Conservation (phyloP, 441 rosid genomes). For the Isatis lusitanica region DNA sequence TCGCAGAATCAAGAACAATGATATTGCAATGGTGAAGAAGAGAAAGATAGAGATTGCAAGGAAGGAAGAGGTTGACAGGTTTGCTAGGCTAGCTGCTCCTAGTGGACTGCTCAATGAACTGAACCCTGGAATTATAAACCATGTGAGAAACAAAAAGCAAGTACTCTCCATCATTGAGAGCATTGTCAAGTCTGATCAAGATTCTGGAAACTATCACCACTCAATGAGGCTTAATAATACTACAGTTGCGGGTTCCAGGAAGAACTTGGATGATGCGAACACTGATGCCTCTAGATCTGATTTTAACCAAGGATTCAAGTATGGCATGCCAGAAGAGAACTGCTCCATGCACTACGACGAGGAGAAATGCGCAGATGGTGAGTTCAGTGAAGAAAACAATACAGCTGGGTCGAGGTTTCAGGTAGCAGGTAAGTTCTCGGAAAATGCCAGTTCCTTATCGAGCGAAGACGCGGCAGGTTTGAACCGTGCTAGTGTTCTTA, state of each 20-base stretch:
- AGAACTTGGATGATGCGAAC: conserved; percentile 20
- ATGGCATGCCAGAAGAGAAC: conserved; percentile 34
- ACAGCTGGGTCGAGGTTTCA: conserved; percentile 47
- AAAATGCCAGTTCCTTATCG: conserved; percentile 49
- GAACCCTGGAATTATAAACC: conserved; percentile 93
- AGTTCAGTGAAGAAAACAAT: conserved; percentile 42
- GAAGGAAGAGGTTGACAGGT: conserved; percentile 79
- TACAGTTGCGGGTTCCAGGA: conserved; percentile 32
- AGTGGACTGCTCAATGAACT: conserved; percentile 84
- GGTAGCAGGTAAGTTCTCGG: conserved; percentile 46
- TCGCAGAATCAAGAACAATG: conserved; percentile 54
- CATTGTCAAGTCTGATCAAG: conserved; percentile 60
- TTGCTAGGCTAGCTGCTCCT: conserved; percentile 86
- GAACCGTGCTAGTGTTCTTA: conserved; percentile 56
- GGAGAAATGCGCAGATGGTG: conserved; percentile 38
- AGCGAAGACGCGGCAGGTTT: conserved; percentile 51
- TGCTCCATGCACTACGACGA: conserved; percentile 25
- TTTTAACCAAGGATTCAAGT: conserved; percentile 38
- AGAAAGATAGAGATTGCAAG: conserved; percentile 75
- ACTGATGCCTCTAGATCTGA: conserved; percentile 22
- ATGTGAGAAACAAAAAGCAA: conserved; percentile 90
- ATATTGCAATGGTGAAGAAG: conserved; percentile 43
- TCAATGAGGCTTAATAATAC: conserved; percentile 48
- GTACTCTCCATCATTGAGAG: conserved; percentile 92
- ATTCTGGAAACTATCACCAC: conserved; percentile 37